A percentile compares a stretch with the other conserved stretches of the same genome.
Conservation (phyloP, 495 filamentous ascomycete genomes). For the Penicillium crystallinum region DNA sequence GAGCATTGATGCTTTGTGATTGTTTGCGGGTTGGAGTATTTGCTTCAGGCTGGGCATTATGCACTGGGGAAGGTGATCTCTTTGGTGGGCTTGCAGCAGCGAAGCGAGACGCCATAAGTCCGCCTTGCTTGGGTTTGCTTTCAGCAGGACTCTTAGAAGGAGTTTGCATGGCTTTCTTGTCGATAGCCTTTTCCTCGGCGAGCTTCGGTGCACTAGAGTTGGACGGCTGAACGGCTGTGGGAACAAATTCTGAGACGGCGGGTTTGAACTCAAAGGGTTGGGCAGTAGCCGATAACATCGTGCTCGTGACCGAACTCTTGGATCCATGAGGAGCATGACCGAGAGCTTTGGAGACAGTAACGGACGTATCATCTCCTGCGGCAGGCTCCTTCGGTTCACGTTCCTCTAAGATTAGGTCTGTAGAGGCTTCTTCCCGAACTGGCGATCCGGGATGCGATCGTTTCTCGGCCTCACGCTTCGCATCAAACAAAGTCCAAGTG, state of each 20-base stretch:
- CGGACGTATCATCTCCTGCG: conserved; percentile 3
- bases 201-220: conserved; percentile 26
- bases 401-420: conserved; percentile 11
- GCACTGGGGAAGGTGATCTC: conserved; percentile 6
- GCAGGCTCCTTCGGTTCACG: conserved; percentile 6
- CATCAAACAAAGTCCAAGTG: conserved; percentile 41
- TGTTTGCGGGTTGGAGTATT: conserved; percentile 9
- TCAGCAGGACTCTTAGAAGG: conserved; percentile 13
- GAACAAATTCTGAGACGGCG: conserved; percentile 42
- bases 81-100: conserved; percentile 28
- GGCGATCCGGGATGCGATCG: conserved; percentile 32
- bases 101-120: conserved; percentile 39
- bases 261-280: conserved; percentile 61
- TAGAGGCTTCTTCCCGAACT: conserved; percentile 13
- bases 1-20: background rate
- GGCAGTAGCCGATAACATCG: conserved; percentile 58
- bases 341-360: background rate
- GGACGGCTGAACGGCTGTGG: conserved; percentile 38
- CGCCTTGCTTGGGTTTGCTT: conserved; percentile 12
- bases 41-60: conserved; percentile 4
- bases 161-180: background rate
- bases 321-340: conserved; percentile 20
- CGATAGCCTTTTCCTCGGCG: conserved; percentile 2
- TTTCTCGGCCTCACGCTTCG: conserved; percentile 35
- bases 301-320: conserved; percentile 22